Base-by-base conservation (phyloP, 2,329 filamentous ascomycete genomes). In the Coniochaeta hoffmannii region DNA sequence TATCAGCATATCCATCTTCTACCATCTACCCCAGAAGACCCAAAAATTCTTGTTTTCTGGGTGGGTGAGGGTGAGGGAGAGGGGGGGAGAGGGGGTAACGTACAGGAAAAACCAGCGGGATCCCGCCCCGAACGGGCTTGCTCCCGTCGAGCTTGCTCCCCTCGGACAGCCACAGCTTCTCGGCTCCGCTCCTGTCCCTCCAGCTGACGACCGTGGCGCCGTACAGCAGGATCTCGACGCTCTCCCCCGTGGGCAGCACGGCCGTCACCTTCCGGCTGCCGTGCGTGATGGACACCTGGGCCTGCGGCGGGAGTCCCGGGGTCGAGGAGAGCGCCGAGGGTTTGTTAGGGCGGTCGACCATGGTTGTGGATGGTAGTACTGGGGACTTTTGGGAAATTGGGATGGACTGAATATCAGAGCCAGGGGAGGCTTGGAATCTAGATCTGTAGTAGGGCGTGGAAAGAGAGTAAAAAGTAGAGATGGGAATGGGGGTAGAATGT, bases 131-230 rank as follows among this genome's bases (percentile, higher is more conserved):
- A 53, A 97, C 92, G 24, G 93, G 81, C 77, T 96, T 96, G 63
- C 80, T 86, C 53, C 94, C 93, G 68, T 97, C 92, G 56, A 96
- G 77, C 65, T 83, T 83, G 46, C 92, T 88, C 56, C 80, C 84
- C 58, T 91, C 83, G 72, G 89, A 94, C 62, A 97, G 67, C 81
- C 90, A 97, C 55, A 97, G 79, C 73, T 91, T 91, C 76, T 97
- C 92, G 55, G 83, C 75, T 50, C 88, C 88, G 56, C 81, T 77
- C 57, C 85, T 81, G 67, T 88, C 87, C 78, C 94, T 96, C 94
- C 94, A 99, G 72, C 88, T 94, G 57, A 89, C 85, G 50, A 99
- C 88, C 1, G 92, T 97, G 11, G 94, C 94, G 57, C 94, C 94
- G 66, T 89, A 89, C n/a, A 97, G 83, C 58, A 96, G 78, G 35